Evolutionary conservation across 345 rosid genomes (phyloP).

Genomic region (Eucalyptus erythrocorys): DNA sequence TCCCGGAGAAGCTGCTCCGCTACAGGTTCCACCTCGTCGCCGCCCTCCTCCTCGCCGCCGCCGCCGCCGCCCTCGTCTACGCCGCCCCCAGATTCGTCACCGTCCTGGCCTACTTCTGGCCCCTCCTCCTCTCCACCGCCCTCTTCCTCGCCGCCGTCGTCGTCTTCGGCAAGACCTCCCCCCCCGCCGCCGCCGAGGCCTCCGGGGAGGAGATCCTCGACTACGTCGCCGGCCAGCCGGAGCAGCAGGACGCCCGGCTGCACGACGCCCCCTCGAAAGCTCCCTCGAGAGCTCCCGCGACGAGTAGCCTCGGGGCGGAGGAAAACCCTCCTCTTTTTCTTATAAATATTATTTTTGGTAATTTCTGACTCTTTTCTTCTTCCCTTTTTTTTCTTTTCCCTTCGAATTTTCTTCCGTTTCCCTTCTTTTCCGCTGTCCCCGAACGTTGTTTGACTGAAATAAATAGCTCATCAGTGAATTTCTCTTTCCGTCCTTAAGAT

Average conservation of each 20-base stretch:
- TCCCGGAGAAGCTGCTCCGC: conserved; percentile 44
- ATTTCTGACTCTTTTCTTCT: background rate
- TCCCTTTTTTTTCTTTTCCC: background rate
- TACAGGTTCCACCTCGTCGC: conserved; percentile 45
- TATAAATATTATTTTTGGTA: background rate
- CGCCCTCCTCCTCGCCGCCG: conserved; percentile 10
- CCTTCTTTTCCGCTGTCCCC: background rate
- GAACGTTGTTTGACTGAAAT: background rate
- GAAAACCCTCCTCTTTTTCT: background rate
- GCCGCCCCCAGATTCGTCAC: conserved; percentile 67
- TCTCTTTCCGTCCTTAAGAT: background rate
- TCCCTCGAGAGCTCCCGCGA: background rate
- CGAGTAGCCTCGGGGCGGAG: background rate
- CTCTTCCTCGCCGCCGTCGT: conserved; percentile 63
- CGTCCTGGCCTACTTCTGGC: conserved; percentile 79
- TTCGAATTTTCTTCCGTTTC: background rate
- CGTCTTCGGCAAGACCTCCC: conserved; percentile 49
- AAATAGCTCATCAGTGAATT: background rate
- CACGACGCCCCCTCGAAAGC: background rate
- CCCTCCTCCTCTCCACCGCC: conserved; percentile 80
- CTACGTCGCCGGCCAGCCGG: conserved; percentile 67
- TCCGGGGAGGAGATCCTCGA: conserved; percentile 60
- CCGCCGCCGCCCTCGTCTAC: conserved; percentile 16
- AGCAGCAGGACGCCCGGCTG: background rate
- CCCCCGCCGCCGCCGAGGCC: conserved; percentile 14